Evolutionary conservation across 2,329 filamentous ascomycete genomes (phyloP).

Genomic region (Pseudogymnoascus sp.): DNA sequence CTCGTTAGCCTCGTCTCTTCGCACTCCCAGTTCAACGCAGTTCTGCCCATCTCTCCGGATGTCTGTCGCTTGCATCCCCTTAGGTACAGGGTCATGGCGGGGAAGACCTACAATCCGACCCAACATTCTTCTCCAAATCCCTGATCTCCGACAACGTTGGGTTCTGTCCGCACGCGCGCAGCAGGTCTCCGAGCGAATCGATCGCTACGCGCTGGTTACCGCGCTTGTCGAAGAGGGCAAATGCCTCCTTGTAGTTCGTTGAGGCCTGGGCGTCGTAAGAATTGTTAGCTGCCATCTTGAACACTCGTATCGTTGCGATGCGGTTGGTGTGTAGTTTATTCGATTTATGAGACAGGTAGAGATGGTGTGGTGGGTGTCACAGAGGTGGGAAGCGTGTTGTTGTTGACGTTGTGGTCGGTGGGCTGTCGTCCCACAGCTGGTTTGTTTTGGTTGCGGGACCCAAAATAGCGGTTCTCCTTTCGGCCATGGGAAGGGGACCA

Average conservation of each 20-base stretch:
- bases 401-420: neutral
- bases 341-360: neutral
- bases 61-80: neutral
- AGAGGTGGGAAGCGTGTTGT: neutral
- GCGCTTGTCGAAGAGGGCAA: slow-evolving; percentile 99
- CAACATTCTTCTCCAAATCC: slow-evolving; percentile 84
- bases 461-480: slow-evolving; percentile 1
- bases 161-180: slow-evolving; percentile 96
- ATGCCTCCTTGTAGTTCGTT: slow-evolving; percentile 99
- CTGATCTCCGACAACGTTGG: slow-evolving; percentile 87
- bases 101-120: slow-evolving; percentile 72
- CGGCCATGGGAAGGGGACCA: neutral
- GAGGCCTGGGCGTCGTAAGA: slow-evolving; percentile 46
- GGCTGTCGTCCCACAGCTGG: neutral
- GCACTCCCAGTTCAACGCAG: neutral
- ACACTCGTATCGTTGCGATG: neutral
- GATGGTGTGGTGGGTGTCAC: neutral
- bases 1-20: neutral
- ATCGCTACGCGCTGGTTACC: slow-evolving; percentile 85
- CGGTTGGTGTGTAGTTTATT: neutral
- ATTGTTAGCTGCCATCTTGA: slow-evolving; percentile 19
- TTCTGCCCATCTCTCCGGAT: neutral
- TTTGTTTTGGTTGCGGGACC: slow-evolving; percentile 2
- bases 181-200: slow-evolving; percentile 82
- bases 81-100: neutral